Conservation (phyloP, 805 yeast genomes). For the Kluyveromyces lactis region DNA sequence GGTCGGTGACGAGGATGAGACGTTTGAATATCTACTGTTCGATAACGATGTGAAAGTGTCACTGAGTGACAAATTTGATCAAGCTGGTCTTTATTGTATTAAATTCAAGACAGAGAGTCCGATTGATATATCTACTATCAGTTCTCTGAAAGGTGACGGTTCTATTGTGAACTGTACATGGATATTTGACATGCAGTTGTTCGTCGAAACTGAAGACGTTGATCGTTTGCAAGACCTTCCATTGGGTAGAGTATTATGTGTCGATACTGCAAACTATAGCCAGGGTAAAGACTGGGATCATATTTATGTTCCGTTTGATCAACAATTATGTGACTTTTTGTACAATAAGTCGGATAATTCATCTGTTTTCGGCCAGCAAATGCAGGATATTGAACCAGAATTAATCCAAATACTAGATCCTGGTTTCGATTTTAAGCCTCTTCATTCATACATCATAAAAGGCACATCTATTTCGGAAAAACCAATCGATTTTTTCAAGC, state of each 20-base stretch:
- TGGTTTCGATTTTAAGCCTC: no score
- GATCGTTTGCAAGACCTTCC: not conserved
- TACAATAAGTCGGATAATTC: not conserved
- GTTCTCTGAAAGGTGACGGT: not conserved
- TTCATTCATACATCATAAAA: no score
- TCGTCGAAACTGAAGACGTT: not conserved
- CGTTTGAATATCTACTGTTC: not conserved
- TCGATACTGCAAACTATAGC: not conserved
- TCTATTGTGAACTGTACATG: not conserved
- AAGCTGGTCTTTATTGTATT: not conserved
- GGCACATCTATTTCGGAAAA: no score
- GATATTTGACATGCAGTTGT: not conserved
- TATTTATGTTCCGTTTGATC: not conserved
- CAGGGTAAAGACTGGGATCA: not conserved
- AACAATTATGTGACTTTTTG: not conserved
- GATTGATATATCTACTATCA: not conserved
- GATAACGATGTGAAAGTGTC: not conserved
- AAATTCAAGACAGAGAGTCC: not conserved
- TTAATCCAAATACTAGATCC: no score
- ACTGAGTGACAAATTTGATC: not conserved
- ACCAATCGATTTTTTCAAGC: no score
- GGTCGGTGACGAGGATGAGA: conserved; percentile 1
- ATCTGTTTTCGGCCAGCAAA: not conserved
- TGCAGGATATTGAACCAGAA: not conserved
- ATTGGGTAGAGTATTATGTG: not conserved